These are phyloP conservation scores for Escovopsis sp. DNA, from an alignment of 2,329 filamentous ascomycete species.

Conservation along the genomic window DNA sequence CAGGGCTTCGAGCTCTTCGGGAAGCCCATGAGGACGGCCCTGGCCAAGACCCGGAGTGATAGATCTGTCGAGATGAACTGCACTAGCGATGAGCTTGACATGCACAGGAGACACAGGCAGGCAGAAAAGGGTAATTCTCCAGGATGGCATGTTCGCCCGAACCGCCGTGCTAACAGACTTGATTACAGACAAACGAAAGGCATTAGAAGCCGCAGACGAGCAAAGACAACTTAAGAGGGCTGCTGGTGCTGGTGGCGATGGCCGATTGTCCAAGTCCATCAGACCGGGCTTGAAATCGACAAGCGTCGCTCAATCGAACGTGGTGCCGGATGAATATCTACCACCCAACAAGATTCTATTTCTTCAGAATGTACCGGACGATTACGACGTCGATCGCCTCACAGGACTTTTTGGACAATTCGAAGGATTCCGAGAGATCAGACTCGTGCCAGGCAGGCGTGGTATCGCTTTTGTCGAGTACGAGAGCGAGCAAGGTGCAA, in stretches of 20 bases:
- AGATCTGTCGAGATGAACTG: conserved; percentile 65
- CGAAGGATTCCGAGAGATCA: conserved; percentile 87
- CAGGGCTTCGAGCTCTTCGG: conserved; percentile 89
- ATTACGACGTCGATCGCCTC: conserved; percentile 68
- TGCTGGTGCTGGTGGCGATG: conserved; percentile 30
- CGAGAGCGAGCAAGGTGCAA: conserved; percentile 76
- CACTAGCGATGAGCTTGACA: conserved; percentile 69
- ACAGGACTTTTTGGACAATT: conserved; percentile 74
- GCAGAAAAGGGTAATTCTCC: conserved; percentile 74
- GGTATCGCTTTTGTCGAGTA: conserved; percentile 97
- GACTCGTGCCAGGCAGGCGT: conserved; percentile 69
- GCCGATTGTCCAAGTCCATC: conserved; percentile 53
- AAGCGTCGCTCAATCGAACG: conserved; percentile 48
- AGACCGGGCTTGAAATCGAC: conserved; percentile 58
- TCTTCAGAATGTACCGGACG: conserved; percentile 79
- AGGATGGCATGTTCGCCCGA: neutral
- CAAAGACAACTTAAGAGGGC: conserved; percentile 60
- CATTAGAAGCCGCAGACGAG: conserved; percentile 62
- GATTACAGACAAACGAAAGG: conserved; percentile 57
- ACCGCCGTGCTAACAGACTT: neutral
- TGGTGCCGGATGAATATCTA: conserved; percentile 93
- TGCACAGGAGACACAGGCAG: conserved; percentile 67
- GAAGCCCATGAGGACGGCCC: conserved; percentile 74
- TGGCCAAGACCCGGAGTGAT: conserved; percentile 74
- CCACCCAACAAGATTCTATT: conserved; percentile 96